phyloP scores from a whole-genome alignment of 305 asterid genomes.

The Fraxinus paxiana region DNA sequence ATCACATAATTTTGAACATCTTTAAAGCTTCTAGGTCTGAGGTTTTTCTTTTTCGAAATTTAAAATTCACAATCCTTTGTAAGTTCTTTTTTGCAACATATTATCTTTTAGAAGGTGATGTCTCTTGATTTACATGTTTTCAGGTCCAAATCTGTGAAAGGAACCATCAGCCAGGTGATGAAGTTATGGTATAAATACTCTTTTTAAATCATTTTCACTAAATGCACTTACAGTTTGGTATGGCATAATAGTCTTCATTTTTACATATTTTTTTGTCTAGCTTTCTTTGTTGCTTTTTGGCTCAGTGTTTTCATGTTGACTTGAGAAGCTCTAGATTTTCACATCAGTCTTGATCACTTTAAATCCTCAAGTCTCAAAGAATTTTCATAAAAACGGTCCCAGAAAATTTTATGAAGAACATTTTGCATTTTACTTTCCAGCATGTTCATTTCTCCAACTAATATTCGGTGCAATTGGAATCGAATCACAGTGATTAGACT shows the following conservation, averaged over 20 bases:
- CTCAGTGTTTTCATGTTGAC: not conserved
- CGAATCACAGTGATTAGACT: not conserved
- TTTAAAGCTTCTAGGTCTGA: constrained; percentile 1
- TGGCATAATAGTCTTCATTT: not conserved
- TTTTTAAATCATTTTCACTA: not conserved
- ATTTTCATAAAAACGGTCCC: not conserved
- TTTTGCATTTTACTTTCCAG: not conserved
- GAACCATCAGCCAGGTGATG: constrained; percentile 89
- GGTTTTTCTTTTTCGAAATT: not conserved
- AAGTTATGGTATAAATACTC: constrained; percentile 53
- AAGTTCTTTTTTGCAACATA: not conserved
- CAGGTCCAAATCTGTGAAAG: constrained; percentile 92
- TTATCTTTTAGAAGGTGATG: constrained; percentile 19
- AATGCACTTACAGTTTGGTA: not conserved
- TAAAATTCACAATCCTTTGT: not conserved
- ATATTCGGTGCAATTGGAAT: not conserved
- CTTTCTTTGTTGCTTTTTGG: not conserved
- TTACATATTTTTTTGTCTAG: not conserved
- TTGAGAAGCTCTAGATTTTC: not conserved
- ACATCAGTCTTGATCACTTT: not conserved
- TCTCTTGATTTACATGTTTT: constrained; percentile 28
- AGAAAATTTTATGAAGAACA: not conserved
- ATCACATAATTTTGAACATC: constrained; percentile 2
- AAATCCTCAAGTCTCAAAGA: not conserved
- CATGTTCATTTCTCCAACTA: not conserved